Percentiles rank a stretch among this genome's conserved stretches.
Evolutionary conservation across 2,329 filamentous ascomycete genomes (phyloP).

Genomic region (Lachnellula cervina): DNA sequence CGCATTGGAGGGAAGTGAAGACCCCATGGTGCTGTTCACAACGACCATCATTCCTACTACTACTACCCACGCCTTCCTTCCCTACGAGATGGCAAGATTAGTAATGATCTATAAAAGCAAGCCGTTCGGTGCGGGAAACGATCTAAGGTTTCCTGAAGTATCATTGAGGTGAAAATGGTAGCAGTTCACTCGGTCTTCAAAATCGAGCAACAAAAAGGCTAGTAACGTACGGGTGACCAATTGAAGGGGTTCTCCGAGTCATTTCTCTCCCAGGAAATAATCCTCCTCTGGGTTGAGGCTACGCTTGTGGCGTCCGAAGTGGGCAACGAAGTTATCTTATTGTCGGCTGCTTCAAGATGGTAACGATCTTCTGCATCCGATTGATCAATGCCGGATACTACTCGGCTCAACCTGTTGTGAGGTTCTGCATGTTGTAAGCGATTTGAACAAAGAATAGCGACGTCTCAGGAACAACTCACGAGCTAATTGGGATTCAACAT

Average conservation of each 20-base stretch:
- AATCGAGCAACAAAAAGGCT: background rate
- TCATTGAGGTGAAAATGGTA: too few species aligned
- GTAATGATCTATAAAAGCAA: background rate
- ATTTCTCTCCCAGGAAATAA: conserved; percentile 26
- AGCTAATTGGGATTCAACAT: conserved; percentile 7
- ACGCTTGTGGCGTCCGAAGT: conserved; percentile 22
- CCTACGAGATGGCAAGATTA: conserved; percentile 31
- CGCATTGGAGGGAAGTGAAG: conserved; percentile 59
- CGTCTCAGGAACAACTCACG: conserved; percentile 2
- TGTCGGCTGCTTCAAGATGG: conserved; percentile 39
- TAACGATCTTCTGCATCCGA: conserved; percentile 39
- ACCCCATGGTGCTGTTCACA: conserved; percentile 64
- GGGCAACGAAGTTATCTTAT: conserved; percentile 25
- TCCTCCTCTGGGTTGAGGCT: conserved; percentile 12
- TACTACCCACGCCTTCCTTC: conserved; percentile 50
- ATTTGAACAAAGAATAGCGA: background rate
- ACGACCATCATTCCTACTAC: conserved; percentile 53
- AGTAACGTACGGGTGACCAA: conserved; percentile 23
- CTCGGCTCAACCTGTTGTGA: conserved; percentile 16
- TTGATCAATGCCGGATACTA: conserved; percentile 33
- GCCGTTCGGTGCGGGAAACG: background rate
- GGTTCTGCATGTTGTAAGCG: conserved; percentile 4
- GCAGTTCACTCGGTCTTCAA: background rate
- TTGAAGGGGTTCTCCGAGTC: conserved; percentile 31
- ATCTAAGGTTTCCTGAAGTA: background rate